phyloP scores from a whole-genome alignment of 1,139 yeast species.

The Pichia sp. region DNA sequence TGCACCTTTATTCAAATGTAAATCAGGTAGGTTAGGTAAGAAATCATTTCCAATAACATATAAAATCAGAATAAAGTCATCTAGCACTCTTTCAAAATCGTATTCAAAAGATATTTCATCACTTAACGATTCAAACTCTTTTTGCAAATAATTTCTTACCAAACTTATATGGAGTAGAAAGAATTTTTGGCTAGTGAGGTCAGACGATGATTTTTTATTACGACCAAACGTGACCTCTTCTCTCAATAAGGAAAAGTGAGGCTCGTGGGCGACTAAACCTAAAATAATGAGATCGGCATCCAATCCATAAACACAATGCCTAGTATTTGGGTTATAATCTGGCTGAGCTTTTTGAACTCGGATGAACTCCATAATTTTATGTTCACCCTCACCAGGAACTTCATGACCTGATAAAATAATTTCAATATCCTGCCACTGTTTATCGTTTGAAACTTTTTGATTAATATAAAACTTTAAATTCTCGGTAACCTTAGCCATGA shows the following conservation, averaged over 20 bases:
- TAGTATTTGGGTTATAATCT: constrained; percentile 72
- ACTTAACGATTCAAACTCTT: constrained; percentile 72
- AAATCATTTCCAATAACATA: constrained; percentile 97
- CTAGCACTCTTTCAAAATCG: constrained; percentile 82
- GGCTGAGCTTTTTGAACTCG: constrained; percentile 73
- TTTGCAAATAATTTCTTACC: constrained; percentile 81
- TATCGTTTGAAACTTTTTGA: constrained; percentile 81
- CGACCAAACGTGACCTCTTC: constrained; percentile 92
- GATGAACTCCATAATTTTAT: constrained; percentile 92
- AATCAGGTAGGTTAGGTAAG: constrained; percentile 93
- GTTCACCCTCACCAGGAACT: constrained; percentile 99
- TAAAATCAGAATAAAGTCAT: constrained; percentile 87
- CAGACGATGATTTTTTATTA: constrained; percentile 36
- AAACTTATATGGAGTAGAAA: constrained; percentile 76
- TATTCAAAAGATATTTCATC: constrained; percentile 56
- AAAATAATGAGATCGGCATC: constrained; percentile 97
- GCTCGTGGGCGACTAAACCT: constrained; percentile 95
- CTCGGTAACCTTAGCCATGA: constrained; percentile 84
- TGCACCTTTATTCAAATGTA: constrained; percentile 92
- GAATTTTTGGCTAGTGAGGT: constrained; percentile 74
- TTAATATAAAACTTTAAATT: constrained; percentile 86
- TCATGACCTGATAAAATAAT: constrained; percentile 90
- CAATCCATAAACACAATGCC: constrained; percentile 94
- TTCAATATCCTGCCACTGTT: constrained; percentile 83
- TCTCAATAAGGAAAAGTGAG: constrained; percentile 88